Conservation (phyloP, 2,329 filamentous ascomycete species). For the Pseudocercospora crystallina region DNA sequence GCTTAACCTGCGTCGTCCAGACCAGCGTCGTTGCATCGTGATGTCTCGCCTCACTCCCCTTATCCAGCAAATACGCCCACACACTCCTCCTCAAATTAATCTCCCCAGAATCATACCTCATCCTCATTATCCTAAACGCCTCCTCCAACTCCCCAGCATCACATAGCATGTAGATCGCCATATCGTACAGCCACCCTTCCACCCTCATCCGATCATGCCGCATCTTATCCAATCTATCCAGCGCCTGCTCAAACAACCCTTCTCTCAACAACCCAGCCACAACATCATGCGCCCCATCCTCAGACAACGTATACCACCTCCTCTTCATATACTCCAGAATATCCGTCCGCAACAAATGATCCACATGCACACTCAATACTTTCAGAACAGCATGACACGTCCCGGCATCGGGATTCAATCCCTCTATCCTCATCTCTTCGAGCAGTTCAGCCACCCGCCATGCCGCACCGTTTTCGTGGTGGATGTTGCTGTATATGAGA, state of each 20-base stretch:
- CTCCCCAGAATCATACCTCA: constrained; percentile 50
- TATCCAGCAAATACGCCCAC: constrained; percentile 73
- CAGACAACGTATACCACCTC: constrained; percentile 66
- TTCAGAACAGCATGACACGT: constrained; percentile 72
- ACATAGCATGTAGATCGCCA: constrained; percentile 72
- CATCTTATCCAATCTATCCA: constrained; percentile 69
- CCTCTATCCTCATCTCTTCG: constrained; percentile 65
- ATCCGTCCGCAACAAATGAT: constrained; percentile 72
- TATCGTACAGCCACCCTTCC: constrained; percentile 73
- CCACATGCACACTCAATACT: constrained; percentile 78
- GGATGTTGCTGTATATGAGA: constrained; percentile 70
- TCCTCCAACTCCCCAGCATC: constrained; percentile 75
- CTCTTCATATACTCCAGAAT: constrained; percentile 73
- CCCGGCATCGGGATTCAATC: constrained; percentile 62
- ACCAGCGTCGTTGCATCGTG: constrained; percentile 65
- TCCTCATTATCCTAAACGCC: constrained; percentile 66
- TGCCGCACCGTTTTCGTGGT: constrained; percentile 64
- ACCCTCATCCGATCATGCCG: constrained; percentile 55
- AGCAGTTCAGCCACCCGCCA: constrained; percentile 64
- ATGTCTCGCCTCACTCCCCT: constrained; percentile 62
- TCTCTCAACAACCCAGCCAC: constrained; percentile 76
- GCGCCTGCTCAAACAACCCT: constrained; percentile 76
- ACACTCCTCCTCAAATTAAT: constrained; percentile 53
- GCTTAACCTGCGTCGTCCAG: constrained; percentile 68
- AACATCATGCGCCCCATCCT: constrained; percentile 64